These are phyloP conservation scores for Cryptosporidium sp. DNA, from an alignment of 169 alveolate genomes.

Conservation along the genomic window DNA sequence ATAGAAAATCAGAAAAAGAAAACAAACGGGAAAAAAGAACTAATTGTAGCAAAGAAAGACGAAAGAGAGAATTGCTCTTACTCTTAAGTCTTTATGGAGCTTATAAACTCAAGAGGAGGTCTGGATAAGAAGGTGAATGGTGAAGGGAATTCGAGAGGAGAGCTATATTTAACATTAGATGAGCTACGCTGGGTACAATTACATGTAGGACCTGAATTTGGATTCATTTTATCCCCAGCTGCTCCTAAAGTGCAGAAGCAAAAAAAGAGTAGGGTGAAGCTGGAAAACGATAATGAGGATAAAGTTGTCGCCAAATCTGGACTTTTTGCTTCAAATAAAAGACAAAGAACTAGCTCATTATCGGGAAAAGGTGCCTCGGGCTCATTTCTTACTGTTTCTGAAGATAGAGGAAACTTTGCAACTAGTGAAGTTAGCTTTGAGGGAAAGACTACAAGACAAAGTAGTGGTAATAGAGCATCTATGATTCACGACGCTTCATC, in stretches of 20 bases:
- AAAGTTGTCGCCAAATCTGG: not conserved
- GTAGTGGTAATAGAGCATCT: conserved; percentile 20
- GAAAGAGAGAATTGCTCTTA: not conserved
- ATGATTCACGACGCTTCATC: not conserved
- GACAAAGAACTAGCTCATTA: conserved; percentile 21
- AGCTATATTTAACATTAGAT: conserved; percentile 38
- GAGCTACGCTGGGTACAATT: conserved; percentile 62
- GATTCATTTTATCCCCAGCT: conserved; percentile 49
- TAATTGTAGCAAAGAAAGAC: not conserved
- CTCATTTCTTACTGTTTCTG: not conserved
- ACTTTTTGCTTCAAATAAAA: not conserved
- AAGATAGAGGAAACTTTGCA: conserved; percentile 24
- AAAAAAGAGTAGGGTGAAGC: conserved; percentile 12
- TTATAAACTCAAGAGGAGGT: not conserved
- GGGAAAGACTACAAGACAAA: conserved; percentile 50
- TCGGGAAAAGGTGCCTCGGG: not conserved
- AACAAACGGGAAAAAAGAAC: not conserved
- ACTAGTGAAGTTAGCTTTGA: conserved; percentile 18
- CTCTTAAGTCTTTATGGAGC: conserved; percentile 10
- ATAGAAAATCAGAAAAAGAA: not conserved
- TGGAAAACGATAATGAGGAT: conserved; percentile 1
- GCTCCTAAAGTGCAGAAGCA: conserved; percentile 7
- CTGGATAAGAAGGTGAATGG: conserved; percentile 36
- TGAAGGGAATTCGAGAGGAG: conserved; percentile 50
- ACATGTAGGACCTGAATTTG: conserved; percentile 59